These are phyloP conservation scores for Phytophthora tubulina DNA, from an alignment of 352 stramenopile genomes.

Conservation along the genomic window DNA sequence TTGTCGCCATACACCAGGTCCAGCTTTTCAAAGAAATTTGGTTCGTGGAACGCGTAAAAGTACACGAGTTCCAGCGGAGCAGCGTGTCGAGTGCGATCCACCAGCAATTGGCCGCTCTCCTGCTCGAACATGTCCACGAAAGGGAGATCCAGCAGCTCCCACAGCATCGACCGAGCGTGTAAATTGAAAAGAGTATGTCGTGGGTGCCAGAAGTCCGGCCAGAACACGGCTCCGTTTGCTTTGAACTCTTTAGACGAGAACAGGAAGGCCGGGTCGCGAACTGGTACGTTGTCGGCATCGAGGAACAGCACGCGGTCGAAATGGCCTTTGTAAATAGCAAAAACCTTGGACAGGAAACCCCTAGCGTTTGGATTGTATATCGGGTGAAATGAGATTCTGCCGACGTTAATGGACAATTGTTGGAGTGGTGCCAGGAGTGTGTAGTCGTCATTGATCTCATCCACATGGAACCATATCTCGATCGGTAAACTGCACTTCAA, in stretches of 20 bases:
- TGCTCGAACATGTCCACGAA: conserved; percentile 69
- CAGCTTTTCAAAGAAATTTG: conserved; percentile 36
- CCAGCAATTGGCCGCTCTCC: conserved; percentile 58
- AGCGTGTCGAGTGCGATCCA: conserved; percentile 41
- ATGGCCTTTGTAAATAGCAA: conserved; percentile 51
- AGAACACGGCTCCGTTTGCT: conserved; percentile 58
- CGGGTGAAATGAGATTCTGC: conserved; percentile 20
- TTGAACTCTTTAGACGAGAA: conserved; percentile 48
- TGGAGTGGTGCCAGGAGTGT: conserved; percentile 20
- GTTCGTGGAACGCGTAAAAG: conserved; percentile 46
- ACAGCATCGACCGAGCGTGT: conserved; percentile 52
- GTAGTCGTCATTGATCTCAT: conserved; percentile 30
- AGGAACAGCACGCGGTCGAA: conserved; percentile 54
- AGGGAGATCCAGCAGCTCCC: conserved; percentile 47
- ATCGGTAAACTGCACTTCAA: conserved; percentile 50
- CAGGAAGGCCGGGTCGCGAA: conserved; percentile 50
- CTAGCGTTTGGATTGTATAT: conserved; percentile 39
- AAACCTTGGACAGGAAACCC: conserved; percentile 52
- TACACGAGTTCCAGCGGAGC: conserved; percentile 41
- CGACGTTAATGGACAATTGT: conserved; percentile 24
- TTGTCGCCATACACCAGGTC: conserved; percentile 54
- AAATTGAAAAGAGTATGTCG: conserved; percentile 61
- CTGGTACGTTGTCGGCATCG: conserved; percentile 62
- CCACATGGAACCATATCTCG: conserved; percentile 52
- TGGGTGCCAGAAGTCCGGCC: conserved; percentile 70